These are phyloP conservation scores for Phytophthora ohioensis DNA, from an alignment of 352 stramenopile genomes.

Conservation along the genomic window DNA sequence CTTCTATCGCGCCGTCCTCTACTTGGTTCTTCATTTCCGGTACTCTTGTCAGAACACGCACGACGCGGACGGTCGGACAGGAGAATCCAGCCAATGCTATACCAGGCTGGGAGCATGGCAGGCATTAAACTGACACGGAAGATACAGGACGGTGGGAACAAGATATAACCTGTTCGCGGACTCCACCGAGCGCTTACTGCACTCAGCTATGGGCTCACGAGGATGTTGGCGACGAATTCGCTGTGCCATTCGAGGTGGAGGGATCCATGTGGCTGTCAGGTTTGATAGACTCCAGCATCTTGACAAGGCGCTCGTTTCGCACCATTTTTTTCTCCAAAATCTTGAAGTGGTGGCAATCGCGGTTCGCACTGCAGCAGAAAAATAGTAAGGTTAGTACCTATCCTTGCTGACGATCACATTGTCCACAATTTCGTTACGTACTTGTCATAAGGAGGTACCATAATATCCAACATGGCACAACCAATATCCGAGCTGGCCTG, in stretches of 20 bases:
- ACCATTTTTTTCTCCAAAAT: conserved; percentile 68
- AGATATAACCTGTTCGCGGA: conserved; percentile 16
- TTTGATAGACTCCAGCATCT: conserved; percentile 77
- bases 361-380: conserved; percentile 59
- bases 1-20: conserved; percentile 32
- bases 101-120: conserved; percentile 13
- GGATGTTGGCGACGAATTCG: conserved; percentile 40
- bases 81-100: conserved; percentile 8
- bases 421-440: conserved; percentile 34
- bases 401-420: background rate
- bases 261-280: conserved; percentile 75
- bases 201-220: conserved; percentile 30
- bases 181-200: conserved; percentile 10
- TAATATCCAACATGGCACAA: conserved; percentile 84
- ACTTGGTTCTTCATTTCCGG: conserved; percentile 23
- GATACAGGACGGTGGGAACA: conserved; percentile 12
- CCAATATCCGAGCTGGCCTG: conserved; percentile 74
- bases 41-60: conserved; percentile 21
- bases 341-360: conserved; percentile 83
- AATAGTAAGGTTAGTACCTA: conserved; percentile 1
- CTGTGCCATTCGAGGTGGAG: conserved; percentile 40
- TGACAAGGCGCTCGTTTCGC: conserved; percentile 66
- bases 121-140: conserved; percentile 19
- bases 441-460: conserved; percentile 91
- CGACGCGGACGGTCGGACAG: conserved; percentile 5